Evolutionary conservation across 2,329 filamentous ascomycete genomes (phyloP).

Genomic region (Neofusicoccum parvum): DNA sequence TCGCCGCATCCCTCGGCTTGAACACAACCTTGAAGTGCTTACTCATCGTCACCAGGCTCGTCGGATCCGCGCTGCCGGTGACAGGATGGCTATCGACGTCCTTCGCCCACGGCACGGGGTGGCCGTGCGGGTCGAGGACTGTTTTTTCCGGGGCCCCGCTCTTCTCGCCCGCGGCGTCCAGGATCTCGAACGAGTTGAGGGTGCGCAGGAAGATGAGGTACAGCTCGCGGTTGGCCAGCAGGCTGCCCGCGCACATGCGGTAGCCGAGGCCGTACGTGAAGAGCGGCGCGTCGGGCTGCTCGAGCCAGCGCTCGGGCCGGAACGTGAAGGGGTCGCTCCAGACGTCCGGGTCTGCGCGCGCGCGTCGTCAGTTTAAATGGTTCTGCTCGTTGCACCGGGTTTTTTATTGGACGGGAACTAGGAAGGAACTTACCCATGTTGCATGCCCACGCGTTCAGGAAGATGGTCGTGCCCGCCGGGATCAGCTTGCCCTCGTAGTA

Average conservation of each 20-base stretch:
- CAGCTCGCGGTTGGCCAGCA: slow-evolving; percentile 66
- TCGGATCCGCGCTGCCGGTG: slow-evolving; percentile 61
- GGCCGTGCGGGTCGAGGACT: not conserved
- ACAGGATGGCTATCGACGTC: slow-evolving; percentile 61
- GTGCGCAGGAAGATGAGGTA: slow-evolving; percentile 66
- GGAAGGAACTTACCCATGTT: slow-evolving; percentile 60
- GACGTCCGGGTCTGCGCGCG: slow-evolving; percentile 50
- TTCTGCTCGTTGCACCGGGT: too few species aligned
- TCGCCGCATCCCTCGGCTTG: slow-evolving; percentile 55
- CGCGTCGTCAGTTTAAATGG: not conserved
- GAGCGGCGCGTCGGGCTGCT: slow-evolving; percentile 64
- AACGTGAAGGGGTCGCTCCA: slow-evolving; percentile 62
- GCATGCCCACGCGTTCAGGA: slow-evolving; percentile 69
- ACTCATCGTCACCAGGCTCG: slow-evolving; percentile 64
- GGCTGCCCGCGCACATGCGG: slow-evolving; percentile 66
- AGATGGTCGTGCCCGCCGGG: slow-evolving; percentile 65
- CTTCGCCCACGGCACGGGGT: not conserved
- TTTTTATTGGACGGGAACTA: too few species aligned
- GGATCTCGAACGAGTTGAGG: slow-evolving; percentile 62
- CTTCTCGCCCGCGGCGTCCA: slow-evolving; percentile 48
- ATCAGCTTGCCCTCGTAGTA: slow-evolving; percentile 60
- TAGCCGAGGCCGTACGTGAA: slow-evolving; percentile 69
- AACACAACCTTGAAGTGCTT: slow-evolving; percentile 61
- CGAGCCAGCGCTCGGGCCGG: slow-evolving; percentile 64
- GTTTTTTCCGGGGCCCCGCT: not conserved